Percentiles rank a stretch among this genome's conserved stretches.
These are phyloP conservation scores for Metschnikowia rubicola DNA, from an alignment of 805 yeast species.

Conservation along the genomic window DNA sequence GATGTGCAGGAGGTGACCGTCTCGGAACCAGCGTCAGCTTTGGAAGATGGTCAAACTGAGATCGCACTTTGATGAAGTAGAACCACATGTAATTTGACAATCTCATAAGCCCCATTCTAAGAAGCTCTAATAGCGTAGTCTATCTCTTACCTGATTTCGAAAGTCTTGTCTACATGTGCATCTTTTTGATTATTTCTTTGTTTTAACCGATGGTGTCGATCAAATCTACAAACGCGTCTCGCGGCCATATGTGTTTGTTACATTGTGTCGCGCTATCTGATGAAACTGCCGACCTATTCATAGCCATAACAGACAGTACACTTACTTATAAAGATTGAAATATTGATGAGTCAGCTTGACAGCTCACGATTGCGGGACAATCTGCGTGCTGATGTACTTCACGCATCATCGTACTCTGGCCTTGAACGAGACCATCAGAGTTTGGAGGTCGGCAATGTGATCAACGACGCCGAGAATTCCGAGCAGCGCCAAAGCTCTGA, in stretches of 20 bases:
- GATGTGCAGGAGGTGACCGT: no score
- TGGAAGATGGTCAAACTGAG: conserved; percentile 4
- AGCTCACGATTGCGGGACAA: conserved; percentile 2
- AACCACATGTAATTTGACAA: not conserved
- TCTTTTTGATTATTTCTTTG: no score
- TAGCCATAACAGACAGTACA: not conserved
- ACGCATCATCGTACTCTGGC: conserved; percentile 5
- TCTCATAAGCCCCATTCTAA: no score
- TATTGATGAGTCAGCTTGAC: conserved; percentile 2
- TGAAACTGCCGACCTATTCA: not conserved
- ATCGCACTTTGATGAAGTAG: conserved; percentile 1
- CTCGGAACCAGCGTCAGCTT: no score
- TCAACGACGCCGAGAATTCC: conserved; percentile 4
- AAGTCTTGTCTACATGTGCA: no score
- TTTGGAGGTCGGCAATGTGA: not conserved
- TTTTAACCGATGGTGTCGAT: no score
- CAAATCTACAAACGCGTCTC: no score
- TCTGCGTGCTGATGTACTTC: conserved; percentile 5
- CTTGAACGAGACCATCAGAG: conserved; percentile 3
- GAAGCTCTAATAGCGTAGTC: no score
- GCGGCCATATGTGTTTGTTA: no score
- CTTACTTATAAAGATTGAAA: not conserved
- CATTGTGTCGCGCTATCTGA: no score
- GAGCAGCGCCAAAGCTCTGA: conserved; percentile 5
- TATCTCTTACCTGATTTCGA: no score